Base-by-base conservation (phyloP, 805 yeast species). In the Ogataea paradorogensis region DNA sequence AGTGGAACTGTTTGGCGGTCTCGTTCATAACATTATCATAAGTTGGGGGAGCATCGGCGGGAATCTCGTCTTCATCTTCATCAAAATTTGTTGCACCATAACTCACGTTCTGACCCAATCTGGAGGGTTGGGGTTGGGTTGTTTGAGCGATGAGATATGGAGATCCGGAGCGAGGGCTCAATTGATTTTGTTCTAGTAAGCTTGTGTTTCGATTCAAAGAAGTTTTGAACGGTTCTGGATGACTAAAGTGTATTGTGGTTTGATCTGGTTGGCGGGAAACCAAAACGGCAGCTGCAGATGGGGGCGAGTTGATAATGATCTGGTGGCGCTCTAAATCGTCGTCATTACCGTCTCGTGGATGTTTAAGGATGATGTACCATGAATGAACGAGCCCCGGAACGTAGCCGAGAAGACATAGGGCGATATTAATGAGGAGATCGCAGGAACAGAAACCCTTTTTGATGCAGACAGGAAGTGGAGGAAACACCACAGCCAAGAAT, bases 381-480 rank as follows among this genome's bases (percentile, higher is more conserved):
- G 84, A 70, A 58, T 84, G 91, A 30, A 83, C 60, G 35, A 82
- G 64, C 3, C 89, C 89, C 0, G 91, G 91, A 42, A 84, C 61
- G 58, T 74, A 79, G 2, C 89, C 86, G 23, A 83, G 61, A 7
- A 80, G 35, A 47, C 80, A 78, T 29, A 84, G 66, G 20, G 76
- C 58, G 28, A 86, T 68, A 61, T 85, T 86, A 54, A 87, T 82
- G 40, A 79, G 59, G 33, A 70, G 68, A 55, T 86, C 95, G 7
- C 80, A 77, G 1, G 90, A 79, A 46, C 82, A 80, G 38, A 83
- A 43, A 3, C 95, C 95, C 39, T 83, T 70, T 56, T 84, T 82
- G 47, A 84, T 64, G 53, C 78, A 70, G 14, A 86, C 95, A 1
- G 95, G 88, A 38, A 86, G 58, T 1, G 95, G 95, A 1, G 95